Percentiles rank a stretch among this genome's conserved stretches.
Conservation (phyloP, 352 stramenopile genomes). For the Phytophthora parvispora region DNA sequence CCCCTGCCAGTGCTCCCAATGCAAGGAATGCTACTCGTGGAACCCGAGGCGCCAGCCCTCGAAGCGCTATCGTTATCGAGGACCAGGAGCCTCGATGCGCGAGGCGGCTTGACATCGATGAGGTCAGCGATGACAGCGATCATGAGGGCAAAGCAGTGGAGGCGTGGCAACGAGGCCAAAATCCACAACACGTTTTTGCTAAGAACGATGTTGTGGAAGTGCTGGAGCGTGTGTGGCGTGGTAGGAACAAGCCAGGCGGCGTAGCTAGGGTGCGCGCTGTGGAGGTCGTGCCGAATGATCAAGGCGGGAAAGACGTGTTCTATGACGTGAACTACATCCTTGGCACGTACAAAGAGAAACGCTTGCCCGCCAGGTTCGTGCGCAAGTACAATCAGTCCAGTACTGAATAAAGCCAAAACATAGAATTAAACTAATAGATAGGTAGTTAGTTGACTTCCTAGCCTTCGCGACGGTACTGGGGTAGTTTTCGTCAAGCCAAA, state of each 20-base stretch:
- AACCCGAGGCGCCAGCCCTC: slow-evolving; percentile 16
- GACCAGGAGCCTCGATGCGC: slow-evolving; percentile 40
- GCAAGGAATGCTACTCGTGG: slow-evolving; percentile 16
- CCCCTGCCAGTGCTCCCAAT: slow-evolving; percentile 10
- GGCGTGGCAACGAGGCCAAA: slow-evolving; percentile 20
- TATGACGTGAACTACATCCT: slow-evolving; percentile 84
- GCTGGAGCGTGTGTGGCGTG: slow-evolving; percentile 58
- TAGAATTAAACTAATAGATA: slow-evolving; percentile 13
- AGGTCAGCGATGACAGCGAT: slow-evolving; percentile 47
- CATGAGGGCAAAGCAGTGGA: slow-evolving; percentile 24
- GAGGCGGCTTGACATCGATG: slow-evolving; percentile 59
- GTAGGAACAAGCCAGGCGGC: slow-evolving; percentile 78
- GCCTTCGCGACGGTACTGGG: too few relatives aligned
- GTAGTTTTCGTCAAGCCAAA: too few relatives aligned
- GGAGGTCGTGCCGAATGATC: slow-evolving; percentile 29
- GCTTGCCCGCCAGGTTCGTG: slow-evolving; percentile 65
- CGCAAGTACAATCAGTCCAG: slow-evolving; percentile 37
- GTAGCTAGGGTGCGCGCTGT: slow-evolving; percentile 69
- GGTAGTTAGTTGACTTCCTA: neutral
- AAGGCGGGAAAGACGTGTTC: slow-evolving; percentile 30
- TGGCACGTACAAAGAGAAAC: slow-evolving; percentile 64
- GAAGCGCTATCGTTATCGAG: slow-evolving; percentile 14
- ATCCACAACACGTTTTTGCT: slow-evolving; percentile 43
- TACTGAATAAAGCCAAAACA: slow-evolving; percentile 24
- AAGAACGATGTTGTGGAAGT: slow-evolving; percentile 71